A percentile compares a stretch with the other conserved stretches of the same genome.
phyloP scores from a whole-genome alignment of 306 rosid species.

The Cucumis melo region DNA sequence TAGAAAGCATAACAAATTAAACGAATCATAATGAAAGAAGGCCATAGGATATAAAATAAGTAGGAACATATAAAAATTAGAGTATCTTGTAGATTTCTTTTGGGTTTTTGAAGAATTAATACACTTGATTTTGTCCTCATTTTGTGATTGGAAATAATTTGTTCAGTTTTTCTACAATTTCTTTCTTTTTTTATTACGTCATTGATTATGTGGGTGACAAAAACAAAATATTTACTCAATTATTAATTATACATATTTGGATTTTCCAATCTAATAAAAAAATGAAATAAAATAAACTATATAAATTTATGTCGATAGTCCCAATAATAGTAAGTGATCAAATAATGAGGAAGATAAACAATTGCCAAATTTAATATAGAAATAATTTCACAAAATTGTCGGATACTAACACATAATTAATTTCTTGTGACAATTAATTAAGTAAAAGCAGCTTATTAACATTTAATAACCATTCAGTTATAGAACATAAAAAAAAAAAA shows the following conservation, averaged over 20 bases:
- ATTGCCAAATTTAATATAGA: neutral
- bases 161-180: too few species aligned
- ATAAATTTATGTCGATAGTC: neutral
- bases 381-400: neutral
- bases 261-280: neutral
- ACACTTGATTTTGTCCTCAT: too few species aligned
- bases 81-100: too few species aligned
- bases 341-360: neutral
- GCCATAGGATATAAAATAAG: too few species aligned
- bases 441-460: neutral
- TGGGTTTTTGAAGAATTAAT: too few species aligned
- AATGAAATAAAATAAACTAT: neutral
- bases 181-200: too few species aligned
- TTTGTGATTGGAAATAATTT: too few species aligned
- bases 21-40: too few species aligned
- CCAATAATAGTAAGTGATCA: neutral
- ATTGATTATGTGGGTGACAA: neutral
- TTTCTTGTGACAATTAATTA: neutral
- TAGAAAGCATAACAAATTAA: too few species aligned
- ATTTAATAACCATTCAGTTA: neutral
- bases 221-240: neutral
- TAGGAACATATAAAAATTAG: too few species aligned
- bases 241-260: neutral
- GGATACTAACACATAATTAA: neutral
- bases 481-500: neutral